phyloP scores from a whole-genome alignment of 305 asterid species.

The Stenogyne calaminthoides region DNA sequence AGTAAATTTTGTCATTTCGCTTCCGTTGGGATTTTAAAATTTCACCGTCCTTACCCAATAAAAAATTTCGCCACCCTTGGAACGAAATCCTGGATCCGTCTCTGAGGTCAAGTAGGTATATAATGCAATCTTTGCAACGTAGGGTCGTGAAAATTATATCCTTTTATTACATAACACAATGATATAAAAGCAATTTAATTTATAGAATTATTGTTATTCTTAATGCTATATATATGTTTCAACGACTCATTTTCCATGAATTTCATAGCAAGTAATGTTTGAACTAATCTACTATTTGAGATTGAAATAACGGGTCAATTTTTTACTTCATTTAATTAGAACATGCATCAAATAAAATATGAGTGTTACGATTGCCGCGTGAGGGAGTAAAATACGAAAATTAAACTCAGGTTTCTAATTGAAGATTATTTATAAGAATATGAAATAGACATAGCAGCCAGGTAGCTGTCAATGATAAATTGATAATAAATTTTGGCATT shows the following conservation, averaged over 20 bases:
- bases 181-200: too few species aligned
- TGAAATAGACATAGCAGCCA: background rate
- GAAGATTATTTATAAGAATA: too few species aligned
- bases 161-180: too few species aligned
- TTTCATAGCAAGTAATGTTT: background rate
- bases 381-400: background rate
- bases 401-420: background rate
- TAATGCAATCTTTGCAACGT: too few species aligned
- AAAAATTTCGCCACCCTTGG: too few species aligned
- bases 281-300: background rate
- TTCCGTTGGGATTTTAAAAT: too few species aligned
- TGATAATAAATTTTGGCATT: background rate
- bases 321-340: background rate
- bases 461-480: background rate
- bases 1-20: too few species aligned
- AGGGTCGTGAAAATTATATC: too few species aligned
- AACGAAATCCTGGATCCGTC: too few species aligned
- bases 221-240: background rate
- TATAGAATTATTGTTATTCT: background rate
- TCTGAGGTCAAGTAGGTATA: too few species aligned
- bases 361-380: background rate
- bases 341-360: background rate
- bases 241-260: background rate
- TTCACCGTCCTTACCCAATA: too few species aligned
- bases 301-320: background rate